A percentile compares a stretch with the other conserved stretches of the same genome.
These are phyloP conservation scores for Penicillium frequentans DNA, from an alignment of 2,329 filamentous ascomycete genomes.

Conservation along the genomic window DNA sequence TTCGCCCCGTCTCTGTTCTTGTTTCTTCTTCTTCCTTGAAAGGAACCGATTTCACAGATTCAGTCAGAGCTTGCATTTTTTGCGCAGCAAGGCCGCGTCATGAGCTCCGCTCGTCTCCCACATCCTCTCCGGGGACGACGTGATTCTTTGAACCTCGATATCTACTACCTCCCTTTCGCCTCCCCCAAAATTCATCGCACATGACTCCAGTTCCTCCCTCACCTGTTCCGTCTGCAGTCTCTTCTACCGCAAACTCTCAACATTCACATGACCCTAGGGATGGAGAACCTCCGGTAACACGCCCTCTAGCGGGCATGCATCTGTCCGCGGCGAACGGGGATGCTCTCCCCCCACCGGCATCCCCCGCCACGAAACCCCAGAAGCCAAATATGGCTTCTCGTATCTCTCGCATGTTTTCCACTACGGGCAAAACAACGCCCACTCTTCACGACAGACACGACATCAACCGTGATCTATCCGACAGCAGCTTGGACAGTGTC, in stretches of 20 bases:
- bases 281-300: slow-evolving; percentile 45
- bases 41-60: slow-evolving; percentile 4
- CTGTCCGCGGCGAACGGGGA: slow-evolving; percentile 40
- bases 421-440: slow-evolving; percentile 37
- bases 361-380: slow-evolving; percentile 32
- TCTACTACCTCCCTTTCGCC: neutral
- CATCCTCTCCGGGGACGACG: slow-evolving; percentile 22
- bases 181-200: slow-evolving; percentile 31
- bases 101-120: slow-evolving; percentile 17
- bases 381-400: slow-evolving; percentile 47
- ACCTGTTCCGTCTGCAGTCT: slow-evolving; percentile 46
- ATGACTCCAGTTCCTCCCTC: slow-evolving; percentile 44
- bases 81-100: slow-evolving; percentile 11
- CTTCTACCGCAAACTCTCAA: slow-evolving; percentile 42
- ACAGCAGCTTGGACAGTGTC: slow-evolving; percentile 39
- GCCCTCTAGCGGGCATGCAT: slow-evolving; percentile 45
- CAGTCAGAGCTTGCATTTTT: neutral
- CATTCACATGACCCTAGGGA: slow-evolving; percentile 39
- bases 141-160: slow-evolving; percentile 9
- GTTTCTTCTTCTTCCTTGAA: slow-evolving; percentile 2
- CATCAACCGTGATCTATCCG: slow-evolving; percentile 35
- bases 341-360: slow-evolving; percentile 26
- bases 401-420: slow-evolving; percentile 49
- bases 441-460: slow-evolving; percentile 28
- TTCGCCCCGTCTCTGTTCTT: neutral